A percentile compares a stretch with the other conserved stretches of the same genome.
Conservation (phyloP, 352 stramenopile species). For the Phytopythium litorale region DNA sequence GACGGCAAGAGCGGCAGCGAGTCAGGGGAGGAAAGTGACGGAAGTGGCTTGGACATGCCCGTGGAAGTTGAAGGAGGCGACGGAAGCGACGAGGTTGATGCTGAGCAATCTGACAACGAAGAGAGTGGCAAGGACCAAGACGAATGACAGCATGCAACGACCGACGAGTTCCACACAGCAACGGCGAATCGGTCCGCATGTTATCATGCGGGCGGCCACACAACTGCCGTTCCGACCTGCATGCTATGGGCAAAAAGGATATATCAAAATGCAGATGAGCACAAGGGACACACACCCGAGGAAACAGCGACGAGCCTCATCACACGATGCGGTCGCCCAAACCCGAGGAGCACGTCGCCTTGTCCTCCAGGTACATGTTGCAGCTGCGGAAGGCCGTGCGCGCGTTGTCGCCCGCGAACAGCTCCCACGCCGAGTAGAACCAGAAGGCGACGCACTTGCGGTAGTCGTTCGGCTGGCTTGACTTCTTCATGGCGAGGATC, state of each 20-base stretch:
- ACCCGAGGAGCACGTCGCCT: slow-evolving; percentile 28
- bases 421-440: slow-evolving; percentile 85
- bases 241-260: neutral
- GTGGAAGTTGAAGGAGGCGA: slow-evolving; percentile 19
- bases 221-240: neutral
- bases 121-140: slow-evolving; percentile 12
- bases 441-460: slow-evolving; percentile 86
- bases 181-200: neutral
- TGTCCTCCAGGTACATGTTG: slow-evolving; percentile 85
- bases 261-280: slow-evolving; percentile 7
- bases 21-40: slow-evolving; percentile 19
- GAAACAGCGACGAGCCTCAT: neutral
- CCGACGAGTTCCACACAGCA: neutral
- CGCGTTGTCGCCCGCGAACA: slow-evolving; percentile 73
- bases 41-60: slow-evolving; percentile 28
- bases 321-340: slow-evolving; percentile 7
- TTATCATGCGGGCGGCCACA: neutral
- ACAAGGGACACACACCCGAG: neutral
- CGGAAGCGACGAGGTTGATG: neutral
- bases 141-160: neutral
- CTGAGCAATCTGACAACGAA: neutral
- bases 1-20: slow-evolving; percentile 14
- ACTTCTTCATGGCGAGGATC: slow-evolving; percentile 80
- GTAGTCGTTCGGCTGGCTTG: slow-evolving; percentile 82
- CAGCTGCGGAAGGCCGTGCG: slow-evolving; percentile 71